These are phyloP conservation scores for Meripilus lineatus DNA, from an alignment of 1,284 basidiomycete genomes.

Conservation along the genomic window DNA sequence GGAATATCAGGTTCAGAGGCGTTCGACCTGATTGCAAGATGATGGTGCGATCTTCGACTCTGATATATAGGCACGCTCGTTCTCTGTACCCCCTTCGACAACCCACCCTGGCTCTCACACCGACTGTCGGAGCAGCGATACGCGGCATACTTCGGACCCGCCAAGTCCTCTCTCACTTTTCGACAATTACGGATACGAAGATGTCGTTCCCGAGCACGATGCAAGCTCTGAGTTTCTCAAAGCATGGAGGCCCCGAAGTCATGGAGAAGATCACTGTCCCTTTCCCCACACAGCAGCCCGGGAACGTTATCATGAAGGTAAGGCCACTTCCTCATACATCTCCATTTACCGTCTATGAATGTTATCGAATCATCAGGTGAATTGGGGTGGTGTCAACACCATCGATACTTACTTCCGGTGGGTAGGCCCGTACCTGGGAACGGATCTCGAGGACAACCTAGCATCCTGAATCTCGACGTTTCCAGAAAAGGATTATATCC, in stretches of 20 bases:
- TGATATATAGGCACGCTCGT: too few relatives aligned
- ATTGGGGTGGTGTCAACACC: slow-evolving; percentile 81
- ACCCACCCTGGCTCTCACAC: slow-evolving; percentile 22
- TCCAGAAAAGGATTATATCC: slow-evolving; percentile 33
- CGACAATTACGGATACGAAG: slow-evolving; percentile 11
- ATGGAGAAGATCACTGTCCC: slow-evolving; percentile 60
- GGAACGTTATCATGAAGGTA: slow-evolving; percentile 80
- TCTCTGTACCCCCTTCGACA: slow-evolving; percentile 3
- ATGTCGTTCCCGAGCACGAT: slow-evolving; percentile 53
- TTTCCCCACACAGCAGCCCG: slow-evolving; percentile 57
- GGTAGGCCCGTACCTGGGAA: slow-evolving; percentile 4
- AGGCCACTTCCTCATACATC: slow-evolving; percentile 6
- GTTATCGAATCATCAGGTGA: slow-evolving; percentile 46
- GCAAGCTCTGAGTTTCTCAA: slow-evolving; percentile 55
- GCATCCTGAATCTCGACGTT: not conserved
- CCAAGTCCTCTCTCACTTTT: slow-evolving; percentile 1
- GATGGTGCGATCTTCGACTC: too few relatives aligned
- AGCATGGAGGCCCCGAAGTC: slow-evolving; percentile 75
- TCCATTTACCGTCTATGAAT: slow-evolving; percentile 9
- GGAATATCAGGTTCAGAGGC: too few relatives aligned
- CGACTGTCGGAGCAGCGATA: slow-evolving; percentile 29
- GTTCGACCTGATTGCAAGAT: too few relatives aligned
- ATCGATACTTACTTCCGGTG: slow-evolving; percentile 80
- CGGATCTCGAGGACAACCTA: not conserved
- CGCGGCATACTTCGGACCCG: not conserved